Evolutionary conservation across 1,284 basidiomycete species (phyloP).

Genomic region (Puccinia polysora): DNA sequence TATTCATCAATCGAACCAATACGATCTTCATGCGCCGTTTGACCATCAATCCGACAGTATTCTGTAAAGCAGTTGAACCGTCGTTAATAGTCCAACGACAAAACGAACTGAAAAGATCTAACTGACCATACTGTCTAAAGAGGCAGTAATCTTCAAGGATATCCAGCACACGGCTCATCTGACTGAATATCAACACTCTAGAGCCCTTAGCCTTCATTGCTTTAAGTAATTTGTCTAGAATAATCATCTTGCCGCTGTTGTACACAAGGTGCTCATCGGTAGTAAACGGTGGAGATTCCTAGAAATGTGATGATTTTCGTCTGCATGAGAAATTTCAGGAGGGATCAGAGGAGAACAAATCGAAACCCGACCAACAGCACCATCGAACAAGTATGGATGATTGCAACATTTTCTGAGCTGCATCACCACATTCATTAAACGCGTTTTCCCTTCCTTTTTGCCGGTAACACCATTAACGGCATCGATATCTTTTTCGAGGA

Average conservation of each 20-base stretch:
- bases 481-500: slow-evolving; percentile 97
- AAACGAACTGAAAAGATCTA: neutral
- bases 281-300: slow-evolving; percentile 89
- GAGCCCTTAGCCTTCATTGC: slow-evolving; percentile 89
- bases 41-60: slow-evolving; percentile 94
- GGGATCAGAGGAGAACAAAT: neutral
- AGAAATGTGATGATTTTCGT: too few relatives aligned
- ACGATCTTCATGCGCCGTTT: slow-evolving; percentile 92
- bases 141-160: slow-evolving; percentile 97
- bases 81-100: too few relatives aligned
- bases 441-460: slow-evolving; percentile 97
- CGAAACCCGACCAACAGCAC: slow-evolving; percentile 37
- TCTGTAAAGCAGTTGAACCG: too few relatives aligned
- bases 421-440: slow-evolving; percentile 99
- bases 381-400: slow-evolving; percentile 57
- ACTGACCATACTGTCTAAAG: slow-evolving; percentile 80
- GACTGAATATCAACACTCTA: slow-evolving; percentile 92
- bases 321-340: too few relatives aligned
- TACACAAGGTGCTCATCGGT: slow-evolving; percentile 95
- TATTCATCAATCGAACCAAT: slow-evolving; percentile 95
- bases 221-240: slow-evolving; percentile 85
- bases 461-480: slow-evolving; percentile 90
- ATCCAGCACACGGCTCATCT: slow-evolving; percentile 93
- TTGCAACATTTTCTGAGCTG: slow-evolving; percentile 65
- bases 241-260: slow-evolving; percentile 95